Evolutionary conservation across 2,329 filamentous ascomycete species (phyloP).

Genomic region (Fusarium coffeatum): DNA sequence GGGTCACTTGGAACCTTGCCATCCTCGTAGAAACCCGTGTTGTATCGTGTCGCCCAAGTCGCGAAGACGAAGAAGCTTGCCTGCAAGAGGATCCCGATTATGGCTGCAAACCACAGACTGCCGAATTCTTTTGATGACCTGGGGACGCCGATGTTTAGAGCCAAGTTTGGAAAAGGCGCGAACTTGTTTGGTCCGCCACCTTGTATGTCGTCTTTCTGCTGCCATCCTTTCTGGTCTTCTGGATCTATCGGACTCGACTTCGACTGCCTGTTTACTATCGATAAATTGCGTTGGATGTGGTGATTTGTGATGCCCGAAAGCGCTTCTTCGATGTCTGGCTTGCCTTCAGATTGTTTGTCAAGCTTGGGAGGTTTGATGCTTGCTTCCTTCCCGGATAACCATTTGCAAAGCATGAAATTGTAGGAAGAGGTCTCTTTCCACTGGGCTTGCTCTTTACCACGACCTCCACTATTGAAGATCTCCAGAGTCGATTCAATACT

Average conservation of each 20-base stretch:
- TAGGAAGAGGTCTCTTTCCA: neutral
- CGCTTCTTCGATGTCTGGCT: neutral
- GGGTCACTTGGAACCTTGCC: neutral
- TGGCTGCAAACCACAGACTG: neutral
- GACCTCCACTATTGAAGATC: neutral
- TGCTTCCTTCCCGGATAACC: no score
- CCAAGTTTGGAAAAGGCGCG: neutral
- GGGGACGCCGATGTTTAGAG: neutral
- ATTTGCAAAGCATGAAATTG: neutral
- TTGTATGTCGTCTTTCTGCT: no score
- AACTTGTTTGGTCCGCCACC: neutral
- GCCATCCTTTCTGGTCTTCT: no score
- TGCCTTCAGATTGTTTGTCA: neutral
- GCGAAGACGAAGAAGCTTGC: neutral
- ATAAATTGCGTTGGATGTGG: no score
- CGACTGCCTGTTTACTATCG: neutral
- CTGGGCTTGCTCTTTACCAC: neutral
- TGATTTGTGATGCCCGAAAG: rapidly evolving
- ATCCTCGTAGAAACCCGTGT: neutral
- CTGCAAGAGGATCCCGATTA: neutral
- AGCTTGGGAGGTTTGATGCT: neutral
- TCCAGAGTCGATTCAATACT: neutral
- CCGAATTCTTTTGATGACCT: neutral
- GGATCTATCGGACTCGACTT: neutral
- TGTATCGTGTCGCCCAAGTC: neutral